A percentile compares a stretch with the other conserved stretches of the same genome.
phyloP scores from a whole-genome alignment of 352 stramenopile genomes.

The Pseudoperonospora humuli region DNA sequence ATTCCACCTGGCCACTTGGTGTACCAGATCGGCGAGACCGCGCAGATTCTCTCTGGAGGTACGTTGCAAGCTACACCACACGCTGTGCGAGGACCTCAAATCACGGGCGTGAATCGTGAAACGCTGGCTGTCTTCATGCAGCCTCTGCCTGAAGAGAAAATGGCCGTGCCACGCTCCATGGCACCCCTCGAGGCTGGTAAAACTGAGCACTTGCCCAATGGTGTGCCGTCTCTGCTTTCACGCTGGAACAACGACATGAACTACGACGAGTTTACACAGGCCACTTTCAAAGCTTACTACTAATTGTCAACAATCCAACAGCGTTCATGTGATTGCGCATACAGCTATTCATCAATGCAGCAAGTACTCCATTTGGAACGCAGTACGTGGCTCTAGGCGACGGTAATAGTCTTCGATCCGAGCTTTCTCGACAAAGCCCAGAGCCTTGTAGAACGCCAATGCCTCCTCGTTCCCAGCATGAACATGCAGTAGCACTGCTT shows the following conservation, averaged over 20 bases:
- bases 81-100: slow-evolving; percentile 75
- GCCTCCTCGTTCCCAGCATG: slow-evolving; percentile 52
- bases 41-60: slow-evolving; percentile 92
- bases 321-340: no score
- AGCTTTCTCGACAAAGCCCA: slow-evolving; percentile 41
- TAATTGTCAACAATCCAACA: no score
- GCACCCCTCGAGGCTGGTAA: slow-evolving; percentile 36
- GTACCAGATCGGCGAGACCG: slow-evolving; percentile 94
- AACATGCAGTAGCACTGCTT: slow-evolving; percentile 45
- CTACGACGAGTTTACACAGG: slow-evolving; percentile 89
- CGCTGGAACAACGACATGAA: slow-evolving; percentile 85
- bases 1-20: slow-evolving; percentile 84
- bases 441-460: slow-evolving; percentile 44
- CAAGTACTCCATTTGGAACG: slow-evolving; percentile 37
- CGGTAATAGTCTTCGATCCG: slow-evolving; percentile 61
- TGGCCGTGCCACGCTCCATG: slow-evolving; percentile 48
- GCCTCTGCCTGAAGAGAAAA: slow-evolving; percentile 78
- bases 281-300: slow-evolving; percentile 90
- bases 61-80: slow-evolving; percentile 89
- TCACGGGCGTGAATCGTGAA: slow-evolving; percentile 80
- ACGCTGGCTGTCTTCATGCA: slow-evolving; percentile 98
- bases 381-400: slow-evolving; percentile 42
- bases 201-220: slow-evolving; percentile 67
- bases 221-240: slow-evolving; percentile 76
- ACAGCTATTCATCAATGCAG: slow-evolving; percentile 13